Evolutionary conservation across 768 basidiomycete genomes (phyloP), one percentile per base, ranked within the genome.

Genomic region (Suillus discolor): DNA sequence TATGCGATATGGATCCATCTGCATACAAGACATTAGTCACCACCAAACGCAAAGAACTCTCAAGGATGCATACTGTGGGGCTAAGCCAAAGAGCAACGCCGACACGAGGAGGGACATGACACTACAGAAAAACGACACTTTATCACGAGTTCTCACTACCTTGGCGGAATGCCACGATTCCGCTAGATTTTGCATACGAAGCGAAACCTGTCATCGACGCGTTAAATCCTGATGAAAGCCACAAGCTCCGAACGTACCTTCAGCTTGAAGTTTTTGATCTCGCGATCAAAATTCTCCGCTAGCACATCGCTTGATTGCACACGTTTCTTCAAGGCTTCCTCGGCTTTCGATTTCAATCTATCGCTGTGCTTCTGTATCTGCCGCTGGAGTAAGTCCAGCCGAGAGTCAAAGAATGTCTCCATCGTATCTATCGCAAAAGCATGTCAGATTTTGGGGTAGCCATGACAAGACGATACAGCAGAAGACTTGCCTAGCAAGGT

Each of bases 321-420:
- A 38, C 78, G 87, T 65, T 88, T 84, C 80, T 91, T 94, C 71
- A 93, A 87, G 4, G 89, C 88, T 70, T 90, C 89, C 70, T 93
- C 93, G 0, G 96, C 95, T 69, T 87, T 87, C 75, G 85, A 79
- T 81, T 93, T 95, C 63, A 97, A 83, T 57, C 87, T 83, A 67
- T 95, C 92, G 69, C 92, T 88, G 72, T 95, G 94, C 64, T 91
- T 96, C 77, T 93, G 91, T 36, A 97, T 84, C 65, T 88, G 88
- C 49, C 96, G 88, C 75, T 97, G 92, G 4, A 93, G 77, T 18
- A 94, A 82, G 74, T 93, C 92, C 68, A 93, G 81, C 74, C 92
- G 90, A 1, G 95, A 94, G 79, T 98, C 95, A 74, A 96, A 97
- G 74, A 91, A 97, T 0, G 96, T 97, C 79, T 97, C 96, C 75